These are phyloP conservation scores for Botrytis deweyae DNA, from an alignment of 2,329 filamentous ascomycete species.

Conservation along the genomic window DNA sequence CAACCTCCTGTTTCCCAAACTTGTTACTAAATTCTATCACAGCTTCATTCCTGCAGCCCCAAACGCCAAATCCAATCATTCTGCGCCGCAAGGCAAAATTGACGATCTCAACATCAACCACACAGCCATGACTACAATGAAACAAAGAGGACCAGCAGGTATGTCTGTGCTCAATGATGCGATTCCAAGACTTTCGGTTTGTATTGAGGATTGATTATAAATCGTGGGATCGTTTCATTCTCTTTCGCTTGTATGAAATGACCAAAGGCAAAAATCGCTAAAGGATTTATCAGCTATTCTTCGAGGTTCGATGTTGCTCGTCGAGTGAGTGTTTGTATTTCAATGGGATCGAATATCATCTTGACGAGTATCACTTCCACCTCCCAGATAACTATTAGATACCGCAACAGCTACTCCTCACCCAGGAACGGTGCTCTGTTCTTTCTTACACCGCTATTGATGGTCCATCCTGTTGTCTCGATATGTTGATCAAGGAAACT, in stretches of 20 bases:
- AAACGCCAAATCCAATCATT: not conserved
- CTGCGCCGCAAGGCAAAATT: not conserved
- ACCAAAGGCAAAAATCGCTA: not conserved
- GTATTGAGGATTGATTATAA: not conserved
- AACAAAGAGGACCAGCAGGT: not conserved
- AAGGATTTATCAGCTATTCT: not conserved
- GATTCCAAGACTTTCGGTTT: not conserved
- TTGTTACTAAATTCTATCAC: not conserved
- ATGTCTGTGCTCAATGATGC: not conserved
- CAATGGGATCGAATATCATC: not conserved
- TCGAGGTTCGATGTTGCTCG: not conserved
- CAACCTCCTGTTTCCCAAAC: not conserved
- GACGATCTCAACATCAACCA: not conserved
- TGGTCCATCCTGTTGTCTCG: not conserved
- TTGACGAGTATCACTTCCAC: not conserved
- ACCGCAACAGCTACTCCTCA: not conserved
- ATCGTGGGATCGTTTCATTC: not conserved
- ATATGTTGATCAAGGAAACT: not conserved
- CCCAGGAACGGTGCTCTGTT: not conserved
- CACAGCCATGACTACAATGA: not conserved
- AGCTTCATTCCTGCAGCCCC: not conserved
- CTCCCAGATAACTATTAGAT: not conserved
- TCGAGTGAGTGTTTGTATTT: not conserved
- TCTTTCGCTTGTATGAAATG: not conserved
- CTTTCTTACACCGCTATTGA: not conserved